Evolutionary conservation across 306 rosid genomes (phyloP).

Genomic region (Cucurbita moschata): DNA sequence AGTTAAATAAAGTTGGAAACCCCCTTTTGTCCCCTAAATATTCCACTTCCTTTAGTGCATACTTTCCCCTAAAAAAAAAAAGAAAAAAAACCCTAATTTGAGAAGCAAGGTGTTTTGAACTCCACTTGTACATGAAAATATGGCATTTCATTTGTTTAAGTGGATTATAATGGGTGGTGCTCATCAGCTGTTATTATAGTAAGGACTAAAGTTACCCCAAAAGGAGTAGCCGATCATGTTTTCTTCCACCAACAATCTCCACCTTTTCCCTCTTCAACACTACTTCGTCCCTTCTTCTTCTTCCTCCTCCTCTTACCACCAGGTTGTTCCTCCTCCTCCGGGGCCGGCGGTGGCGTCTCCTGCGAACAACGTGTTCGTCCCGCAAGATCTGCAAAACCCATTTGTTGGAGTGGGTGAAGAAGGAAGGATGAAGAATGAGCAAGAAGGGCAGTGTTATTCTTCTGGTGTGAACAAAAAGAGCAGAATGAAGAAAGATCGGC

Average conservation of each 20-base stretch:
- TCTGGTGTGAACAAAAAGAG: slow-evolving; percentile 10
- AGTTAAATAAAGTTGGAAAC: slow-evolving; percentile 1
- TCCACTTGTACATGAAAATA: no score
- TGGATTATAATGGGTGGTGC: slow-evolving; percentile 8
- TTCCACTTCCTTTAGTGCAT: slow-evolving; percentile 4
- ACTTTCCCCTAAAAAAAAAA: not conserved
- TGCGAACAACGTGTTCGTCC: not conserved
- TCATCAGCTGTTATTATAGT: not conserved
- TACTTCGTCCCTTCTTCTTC: slow-evolving; percentile 29
- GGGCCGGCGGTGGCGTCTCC: no score
- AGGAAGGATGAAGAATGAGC: not conserved
- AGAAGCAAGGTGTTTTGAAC: no score
- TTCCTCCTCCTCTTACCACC: slow-evolving; percentile 13
- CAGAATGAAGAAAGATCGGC: slow-evolving; percentile 50
- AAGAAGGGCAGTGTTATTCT: slow-evolving; percentile 1
- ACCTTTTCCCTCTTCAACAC: slow-evolving; percentile 21
- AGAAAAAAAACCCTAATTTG: not conserved
- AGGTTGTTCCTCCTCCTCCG: slow-evolving; percentile 14
- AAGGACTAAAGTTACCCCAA: slow-evolving; percentile 7
- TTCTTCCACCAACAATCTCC: slow-evolving; percentile 24
- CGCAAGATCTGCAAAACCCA: slow-evolving; percentile 5
- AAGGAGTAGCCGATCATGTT: slow-evolving; percentile 25
- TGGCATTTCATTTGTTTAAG: not conserved
- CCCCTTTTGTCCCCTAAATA: not conserved
- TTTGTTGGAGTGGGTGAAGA: slow-evolving; percentile 14